phyloP scores from a whole-genome alignment of 2,329 filamentous ascomycete genomes.

The Leptographium galeiforme region DNA sequence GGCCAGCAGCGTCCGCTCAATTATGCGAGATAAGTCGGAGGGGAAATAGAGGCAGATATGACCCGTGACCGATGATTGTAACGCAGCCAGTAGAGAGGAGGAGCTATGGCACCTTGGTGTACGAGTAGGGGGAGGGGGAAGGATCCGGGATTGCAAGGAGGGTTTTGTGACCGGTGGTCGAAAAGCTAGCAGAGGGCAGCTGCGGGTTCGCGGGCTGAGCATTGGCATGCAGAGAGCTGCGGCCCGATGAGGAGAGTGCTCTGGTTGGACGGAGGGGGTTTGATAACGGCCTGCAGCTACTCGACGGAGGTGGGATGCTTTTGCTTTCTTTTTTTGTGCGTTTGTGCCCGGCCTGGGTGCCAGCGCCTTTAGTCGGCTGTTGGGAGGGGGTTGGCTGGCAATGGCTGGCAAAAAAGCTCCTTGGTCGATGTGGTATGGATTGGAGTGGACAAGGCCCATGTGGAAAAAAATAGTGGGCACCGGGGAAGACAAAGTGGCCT shows the following conservation, averaged over 20 bases:
- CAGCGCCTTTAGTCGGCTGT: neutral
- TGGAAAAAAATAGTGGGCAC: neutral
- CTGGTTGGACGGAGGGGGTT: neutral
- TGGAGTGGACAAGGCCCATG: neutral
- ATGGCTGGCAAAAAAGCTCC: neutral
- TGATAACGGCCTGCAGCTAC: neutral
- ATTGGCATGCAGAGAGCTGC: neutral
- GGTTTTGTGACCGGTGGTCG: neutral
- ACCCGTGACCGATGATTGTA: neutral
- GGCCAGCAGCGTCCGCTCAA: neutral
- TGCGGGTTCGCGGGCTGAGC: neutral
- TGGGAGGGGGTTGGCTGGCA: neutral
- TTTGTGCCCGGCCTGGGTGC: neutral
- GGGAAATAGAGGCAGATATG: neutral
- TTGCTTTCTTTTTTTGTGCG: neutral
- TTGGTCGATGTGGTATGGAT: neutral
- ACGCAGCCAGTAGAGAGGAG: neutral
- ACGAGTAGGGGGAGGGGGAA: neutral
- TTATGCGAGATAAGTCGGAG: neutral
- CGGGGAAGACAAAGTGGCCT: neutral
- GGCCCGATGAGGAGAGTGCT: neutral
- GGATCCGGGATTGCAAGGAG: neutral
- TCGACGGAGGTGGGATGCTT: neutral
- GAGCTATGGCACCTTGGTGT: neutral
- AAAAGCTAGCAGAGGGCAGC: neutral